phyloP scores from a whole-genome alignment of 495 filamentous ascomycete species.

The Penicillium bovifimosum region DNA sequence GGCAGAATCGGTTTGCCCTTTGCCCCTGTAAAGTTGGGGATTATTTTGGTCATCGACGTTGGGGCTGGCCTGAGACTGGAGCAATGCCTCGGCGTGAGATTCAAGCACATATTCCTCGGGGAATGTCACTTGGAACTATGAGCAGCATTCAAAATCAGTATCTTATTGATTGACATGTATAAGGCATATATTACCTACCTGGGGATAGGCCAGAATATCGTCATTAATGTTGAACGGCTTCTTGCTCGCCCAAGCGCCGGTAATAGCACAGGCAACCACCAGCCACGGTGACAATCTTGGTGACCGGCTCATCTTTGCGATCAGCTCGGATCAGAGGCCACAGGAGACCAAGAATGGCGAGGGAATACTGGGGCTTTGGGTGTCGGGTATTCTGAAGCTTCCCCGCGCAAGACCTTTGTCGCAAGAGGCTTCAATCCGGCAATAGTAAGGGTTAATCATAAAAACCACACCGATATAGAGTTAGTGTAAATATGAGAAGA shows the following conservation, averaged over 20 bases:
- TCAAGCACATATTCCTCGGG: constrained; percentile 70
- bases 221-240: constrained; percentile 77
- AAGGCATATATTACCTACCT: constrained; percentile 48
- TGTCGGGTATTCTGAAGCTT: background rate
- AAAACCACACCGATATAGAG: background rate
- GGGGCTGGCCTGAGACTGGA: constrained; percentile 35
- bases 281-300: constrained; percentile 26
- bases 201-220: constrained; percentile 86
- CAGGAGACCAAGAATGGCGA: background rate
- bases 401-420: background rate
- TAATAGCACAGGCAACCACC: constrained; percentile 31
- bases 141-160: background rate
- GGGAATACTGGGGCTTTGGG: background rate
- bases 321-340: background rate
- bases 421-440: constrained; percentile 1
- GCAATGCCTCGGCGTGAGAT: constrained; percentile 55
- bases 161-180: constrained; percentile 1
- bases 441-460: background rate
- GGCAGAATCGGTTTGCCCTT: constrained; percentile 9
- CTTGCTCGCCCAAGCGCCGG: constrained; percentile 46
- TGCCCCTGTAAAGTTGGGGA: constrained; percentile 25
- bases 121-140: constrained; percentile 79
- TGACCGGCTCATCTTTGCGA: constrained; percentile 24
- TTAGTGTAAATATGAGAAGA: background rate
- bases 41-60: constrained; percentile 14